Percentiles rank a stretch among this genome's conserved stretches.
Evolutionary conservation across 805 yeast species (phyloP).

Genomic region (Barnettozyma siamensis): DNA sequence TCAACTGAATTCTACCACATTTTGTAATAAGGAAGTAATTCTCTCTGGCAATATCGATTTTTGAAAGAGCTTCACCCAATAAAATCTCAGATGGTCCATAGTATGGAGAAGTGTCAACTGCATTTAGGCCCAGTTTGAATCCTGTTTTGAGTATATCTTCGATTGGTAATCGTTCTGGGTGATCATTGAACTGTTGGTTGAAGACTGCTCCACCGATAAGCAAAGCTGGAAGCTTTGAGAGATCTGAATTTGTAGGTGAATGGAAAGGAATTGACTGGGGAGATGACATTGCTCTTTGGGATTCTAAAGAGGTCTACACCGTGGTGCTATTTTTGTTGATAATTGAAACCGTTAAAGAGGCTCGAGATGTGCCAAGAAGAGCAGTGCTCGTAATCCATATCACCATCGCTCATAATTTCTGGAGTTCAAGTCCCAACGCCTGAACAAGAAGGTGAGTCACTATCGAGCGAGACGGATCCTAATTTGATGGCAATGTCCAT

Average conservation of each 20-base stretch:
- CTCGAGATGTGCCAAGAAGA: no score
- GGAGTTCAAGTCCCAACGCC: no score
- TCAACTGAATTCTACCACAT: conserved; percentile 67
- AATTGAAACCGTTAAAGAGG: no score
- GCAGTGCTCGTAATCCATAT: no score
- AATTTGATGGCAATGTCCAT: no score
- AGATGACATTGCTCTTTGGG: conserved; percentile 2
- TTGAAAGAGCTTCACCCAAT: conserved; percentile 59
- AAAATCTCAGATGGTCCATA: conserved; percentile 83
- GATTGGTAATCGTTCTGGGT: conserved; percentile 58
- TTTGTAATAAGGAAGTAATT: conserved; percentile 72
- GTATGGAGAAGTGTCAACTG: conserved; percentile 89
- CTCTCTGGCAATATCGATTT: conserved; percentile 45
- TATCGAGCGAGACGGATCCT: no score
- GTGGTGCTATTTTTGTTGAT: no score
- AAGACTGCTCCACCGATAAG: conserved; percentile 87
- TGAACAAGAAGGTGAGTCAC: no score
- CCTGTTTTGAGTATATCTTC: conserved; percentile 53
- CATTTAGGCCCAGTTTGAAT: conserved; percentile 61
- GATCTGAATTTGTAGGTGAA: conserved; percentile 16
- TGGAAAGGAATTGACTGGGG: conserved; percentile 17
- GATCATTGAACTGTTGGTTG: conserved; percentile 70
- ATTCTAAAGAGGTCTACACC: no score
- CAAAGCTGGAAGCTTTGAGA: conserved; percentile 45
- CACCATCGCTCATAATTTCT: no score